Evolutionary conservation across 495 filamentous ascomycete species (phyloP), one percentile per base, ranked within the genome.

Genomic region (Lophiotrema nucula): DNA sequence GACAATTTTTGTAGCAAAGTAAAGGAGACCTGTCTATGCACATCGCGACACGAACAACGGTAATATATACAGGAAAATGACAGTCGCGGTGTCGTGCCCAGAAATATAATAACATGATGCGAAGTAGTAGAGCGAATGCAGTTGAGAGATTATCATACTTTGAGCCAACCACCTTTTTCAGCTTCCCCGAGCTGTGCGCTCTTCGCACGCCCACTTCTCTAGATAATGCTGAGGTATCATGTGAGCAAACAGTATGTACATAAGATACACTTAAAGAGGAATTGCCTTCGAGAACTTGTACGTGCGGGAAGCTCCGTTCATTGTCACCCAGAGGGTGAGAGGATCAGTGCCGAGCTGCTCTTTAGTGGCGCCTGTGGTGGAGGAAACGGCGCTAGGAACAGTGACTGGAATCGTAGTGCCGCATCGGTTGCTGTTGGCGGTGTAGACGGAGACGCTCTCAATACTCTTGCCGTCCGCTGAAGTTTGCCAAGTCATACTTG

Each of bases 301-400:
- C 0, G 74, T 77, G 1, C 79, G 74, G 0, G 81, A 71, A 0
- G 76, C 73, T 26, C 82, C 83, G 23, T 75, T 69, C 46, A 86
- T 69, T 33, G 72, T 68, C 13, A 77, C 78, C 83, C 80, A 86
- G 28, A 84, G 76, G 3, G 83, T 85, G 35, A 79, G 64, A 13
- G 83, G 82, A 62, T 86, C 83, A 28, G 52, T 74, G 4, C 83
- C 83, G 4, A 84, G 47, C 70, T 83, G 70, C 66, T 86, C 83
- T 22, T 74, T 76, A 2, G 71, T 74, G 44, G 72, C 76, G 28
- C 77, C 74, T 5, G 64, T 65, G 26, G 72, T 72, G 19, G 72
- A 75, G 39, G 62, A 25, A 23, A 61, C 50, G 0, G 66, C 64
- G 8, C 67, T 71, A 12, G 81, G 80, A 54, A 85, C 75, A 1